Base-by-base conservation (phyloP, 176 grass and related monocot genomes). In the Carex pumila region DNA sequence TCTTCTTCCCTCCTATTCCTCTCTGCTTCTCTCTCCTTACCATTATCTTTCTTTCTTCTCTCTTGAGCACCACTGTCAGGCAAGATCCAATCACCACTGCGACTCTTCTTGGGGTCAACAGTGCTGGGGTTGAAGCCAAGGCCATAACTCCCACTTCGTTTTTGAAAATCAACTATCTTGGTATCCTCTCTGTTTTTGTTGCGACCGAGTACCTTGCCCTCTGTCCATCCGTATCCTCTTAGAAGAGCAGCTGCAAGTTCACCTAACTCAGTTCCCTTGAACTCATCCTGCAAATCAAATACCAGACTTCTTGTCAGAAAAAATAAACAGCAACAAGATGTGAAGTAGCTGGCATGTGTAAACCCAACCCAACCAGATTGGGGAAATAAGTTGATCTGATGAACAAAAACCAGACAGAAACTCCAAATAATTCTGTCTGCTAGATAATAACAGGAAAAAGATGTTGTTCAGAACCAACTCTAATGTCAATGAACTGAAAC, bases 141-240 rank as follows among this genome's bases (percentile, higher is more conserved):
- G 6, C 96, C 96, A 21, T 88, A 85, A 0, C 89, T 89, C 4
- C 96, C 93, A 19, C 82, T 82, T 36, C 91, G 87, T 19, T 88
- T 89, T 3, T 95, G 65, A 54, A 89, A 89, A 75, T 92, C 80
- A 30, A 93, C 81, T 85, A 93, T 83, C 59, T 95, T 95, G 34
- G 93, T 78, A 82, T 99, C 93, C 7, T 82, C 87, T 31, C 30
- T 90, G 37, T 85, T 91, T 54, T 93, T 99, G 36, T 99, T 95
- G 66, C 86, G 74, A 52, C 96, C 96, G 5, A 99, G 55, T 39
- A 79, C 93, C 87, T 92, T 93, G 75, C 93, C 96, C 60, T 99
- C 86, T 2, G 63, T 87, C 96, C 96, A 99, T 62, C 96, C 96
- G 6, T 99, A 99, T 18, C 93, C 96, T 50, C 89, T 85, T 83